A percentile compares a stretch with the other conserved stretches of the same genome.
Conservation (phyloP, 305 asterid genomes). For the Plantago coronopus region DNA sequence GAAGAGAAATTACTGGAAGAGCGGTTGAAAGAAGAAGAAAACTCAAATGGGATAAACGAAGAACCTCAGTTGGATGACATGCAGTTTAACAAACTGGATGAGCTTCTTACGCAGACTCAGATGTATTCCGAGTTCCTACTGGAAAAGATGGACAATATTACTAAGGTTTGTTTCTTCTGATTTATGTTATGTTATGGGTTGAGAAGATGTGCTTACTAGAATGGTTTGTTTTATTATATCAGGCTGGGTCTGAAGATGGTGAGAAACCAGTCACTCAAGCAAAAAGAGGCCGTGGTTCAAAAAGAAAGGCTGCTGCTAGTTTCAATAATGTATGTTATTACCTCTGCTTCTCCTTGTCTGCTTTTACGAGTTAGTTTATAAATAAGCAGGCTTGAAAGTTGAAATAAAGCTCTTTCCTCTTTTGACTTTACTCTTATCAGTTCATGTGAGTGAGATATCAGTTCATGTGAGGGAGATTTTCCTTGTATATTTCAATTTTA, state of each 20-base stretch:
- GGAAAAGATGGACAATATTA: slow-evolving; percentile 89
- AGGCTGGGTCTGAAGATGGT: slow-evolving; percentile 57
- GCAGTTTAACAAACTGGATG: slow-evolving; percentile 71
- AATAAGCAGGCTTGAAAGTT: neutral
- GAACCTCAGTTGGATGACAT: slow-evolving; percentile 51
- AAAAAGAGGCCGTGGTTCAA: slow-evolving; percentile 64
- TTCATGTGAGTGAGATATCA: slow-evolving; percentile 6
- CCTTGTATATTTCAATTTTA: slow-evolving; percentile 5
- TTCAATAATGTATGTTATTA: slow-evolving; percentile 52
- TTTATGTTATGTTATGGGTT: slow-evolving; percentile 12
- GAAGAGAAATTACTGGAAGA: slow-evolving; percentile 51
- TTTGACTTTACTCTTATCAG: neutral
- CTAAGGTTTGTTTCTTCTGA: slow-evolving; percentile 43
- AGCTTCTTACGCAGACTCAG: slow-evolving; percentile 85
- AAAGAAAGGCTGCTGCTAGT: slow-evolving; percentile 58
- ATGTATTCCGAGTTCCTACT: slow-evolving; percentile 85
- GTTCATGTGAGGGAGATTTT: slow-evolving; percentile 4
- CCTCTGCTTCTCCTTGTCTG: slow-evolving; percentile 1
- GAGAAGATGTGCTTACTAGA: slow-evolving; percentile 21
- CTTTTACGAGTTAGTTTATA: neutral
- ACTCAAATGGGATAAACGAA: slow-evolving; percentile 29
- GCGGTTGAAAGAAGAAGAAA: slow-evolving; percentile 51
- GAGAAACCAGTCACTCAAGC: slow-evolving; percentile 30
- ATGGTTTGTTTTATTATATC: slow-evolving; percentile 24
- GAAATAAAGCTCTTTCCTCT: neutral